Conservation (phyloP, 192 early-diverging fungal species). For the Kickxella alabastrina region DNA sequence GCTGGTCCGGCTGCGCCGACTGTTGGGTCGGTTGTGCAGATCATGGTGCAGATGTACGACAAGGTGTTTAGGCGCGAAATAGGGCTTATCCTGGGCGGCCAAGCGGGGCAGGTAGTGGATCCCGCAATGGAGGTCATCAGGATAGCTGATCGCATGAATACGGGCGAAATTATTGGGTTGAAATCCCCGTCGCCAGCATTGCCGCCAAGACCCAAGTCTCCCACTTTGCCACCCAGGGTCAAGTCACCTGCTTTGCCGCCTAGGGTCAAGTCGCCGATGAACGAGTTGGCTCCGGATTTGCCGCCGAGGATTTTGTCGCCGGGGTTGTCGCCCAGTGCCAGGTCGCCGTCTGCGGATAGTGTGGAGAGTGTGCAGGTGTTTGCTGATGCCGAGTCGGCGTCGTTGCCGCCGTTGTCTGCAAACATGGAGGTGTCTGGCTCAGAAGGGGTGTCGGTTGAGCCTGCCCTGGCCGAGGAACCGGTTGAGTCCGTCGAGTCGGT, state of each 20-base stretch:
- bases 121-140: slow-evolving; percentile 8
- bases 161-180: not conserved
- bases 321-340: too few species aligned
- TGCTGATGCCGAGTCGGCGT: slow-evolving; percentile 4
- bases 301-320: too few species aligned
- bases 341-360: too few species aligned
- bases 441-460: too few species aligned
- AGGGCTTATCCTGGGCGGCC: slow-evolving; percentile 1
- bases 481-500: too few species aligned
- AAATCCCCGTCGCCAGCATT: not conserved
- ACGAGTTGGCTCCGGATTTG: too few species aligned
- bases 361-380: not conserved
- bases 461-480: too few species aligned
- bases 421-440: too few species aligned
- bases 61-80: slow-evolving; percentile 31
- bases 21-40: slow-evolving; percentile 32
- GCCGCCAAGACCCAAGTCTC: slow-evolving; percentile 3
- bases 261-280: too few species aligned
- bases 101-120: not conserved
- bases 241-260: not conserved
- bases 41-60: slow-evolving; percentile 29
- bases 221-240: not conserved
- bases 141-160: slow-evolving; percentile 25
- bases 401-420: not conserved
- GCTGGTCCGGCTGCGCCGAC: slow-evolving; percentile 19